Evolutionary conservation across 2,329 filamentous ascomycete species (phyloP), one percentile per base, ranked within the genome.

Genomic region (Diaporthe velutina): DNA sequence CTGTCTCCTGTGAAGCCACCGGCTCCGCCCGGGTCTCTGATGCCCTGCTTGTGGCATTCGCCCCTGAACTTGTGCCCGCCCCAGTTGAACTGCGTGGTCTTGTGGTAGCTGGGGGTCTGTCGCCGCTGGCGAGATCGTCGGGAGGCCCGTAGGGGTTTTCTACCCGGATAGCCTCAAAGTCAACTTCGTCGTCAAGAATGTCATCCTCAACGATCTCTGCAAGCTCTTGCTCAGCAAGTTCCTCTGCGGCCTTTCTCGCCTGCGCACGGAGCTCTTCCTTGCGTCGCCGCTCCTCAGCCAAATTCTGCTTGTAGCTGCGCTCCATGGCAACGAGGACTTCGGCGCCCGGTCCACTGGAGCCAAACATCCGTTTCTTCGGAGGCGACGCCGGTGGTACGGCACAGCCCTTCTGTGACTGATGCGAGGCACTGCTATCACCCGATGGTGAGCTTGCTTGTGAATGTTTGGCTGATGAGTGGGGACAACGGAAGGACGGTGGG

Each of bases 351-450:
- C 77, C 77, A 55, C 79, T 83, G 3, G 83, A 81, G 8, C 80
- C 79, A 73, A 84, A 83, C 68, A 84, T 82, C 9, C 79, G 81
- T 38, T 80, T 82, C 3, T 81, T 83, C 10, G 81, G 80, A 38
- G 75, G 77, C 15, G 76, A 74, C 13, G 50, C 55, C 15, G 72
- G 17, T 12, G 40, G 40, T 13, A 42, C 45, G 48, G 66, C 22
- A 38, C 7, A 10, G 33, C n/a, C 13, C 19, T 52, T 48, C 50
- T 35, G 61, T 17, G 64, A 61, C 35, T 8, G 28, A n/a, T 17
- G 35, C 22, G 48, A 3, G 40, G 54, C 10, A 28, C 35, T 19
- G 15, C 54, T 64, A n/a, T 72, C 13, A 8, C n/a, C 12, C 9
- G 42, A 19, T 45, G 8, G 38, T n/a, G 57, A 8, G 13, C 40